These are phyloP conservation scores for Lepraria neglecta DNA, from an alignment of 495 filamentous ascomycete species.

Conservation along the genomic window DNA sequence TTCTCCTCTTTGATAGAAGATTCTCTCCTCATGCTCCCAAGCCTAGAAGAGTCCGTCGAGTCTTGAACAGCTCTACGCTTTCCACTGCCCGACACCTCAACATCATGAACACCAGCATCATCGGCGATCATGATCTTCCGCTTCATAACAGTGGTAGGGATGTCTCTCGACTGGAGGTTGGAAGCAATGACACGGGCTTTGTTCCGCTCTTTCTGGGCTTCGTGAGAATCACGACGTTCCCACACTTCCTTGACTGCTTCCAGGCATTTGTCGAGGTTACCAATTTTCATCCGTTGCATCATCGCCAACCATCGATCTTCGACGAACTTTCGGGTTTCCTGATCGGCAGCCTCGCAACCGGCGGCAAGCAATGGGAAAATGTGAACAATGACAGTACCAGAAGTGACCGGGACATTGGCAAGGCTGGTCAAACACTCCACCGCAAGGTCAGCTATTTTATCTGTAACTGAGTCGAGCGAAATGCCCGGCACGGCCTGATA, in stretches of 20 bases:
- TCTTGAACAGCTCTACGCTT: neutral
- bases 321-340: conserved; percentile 65
- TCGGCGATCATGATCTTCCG: conserved; percentile 7
- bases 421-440: conserved; percentile 56
- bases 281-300: conserved; percentile 59
- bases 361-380: conserved; percentile 71
- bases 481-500: conserved; percentile 76
- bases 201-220: conserved; percentile 31
- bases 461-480: conserved; percentile 40
- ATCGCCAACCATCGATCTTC: conserved; percentile 59
- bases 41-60: neutral
- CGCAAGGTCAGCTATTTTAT: conserved; percentile 51
- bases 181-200: conserved; percentile 16
- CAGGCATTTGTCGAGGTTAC: conserved; percentile 65
- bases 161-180: conserved; percentile 3
- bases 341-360: conserved; percentile 57
- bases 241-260: conserved; percentile 70
- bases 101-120: neutral
- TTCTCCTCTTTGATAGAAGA: conserved; percentile 31
- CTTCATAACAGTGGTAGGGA: conserved; percentile 9
- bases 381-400: conserved; percentile 65
- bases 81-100: neutral
- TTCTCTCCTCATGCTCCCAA: neutral
- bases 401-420: conserved; percentile 56
- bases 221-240: conserved; percentile 51